A percentile compares a stretch with the other conserved stretches of the same genome.
Evolutionary conservation across 1,284 basidiomycete genomes (phyloP).

Genomic region (Ceratobasidium sp.): DNA sequence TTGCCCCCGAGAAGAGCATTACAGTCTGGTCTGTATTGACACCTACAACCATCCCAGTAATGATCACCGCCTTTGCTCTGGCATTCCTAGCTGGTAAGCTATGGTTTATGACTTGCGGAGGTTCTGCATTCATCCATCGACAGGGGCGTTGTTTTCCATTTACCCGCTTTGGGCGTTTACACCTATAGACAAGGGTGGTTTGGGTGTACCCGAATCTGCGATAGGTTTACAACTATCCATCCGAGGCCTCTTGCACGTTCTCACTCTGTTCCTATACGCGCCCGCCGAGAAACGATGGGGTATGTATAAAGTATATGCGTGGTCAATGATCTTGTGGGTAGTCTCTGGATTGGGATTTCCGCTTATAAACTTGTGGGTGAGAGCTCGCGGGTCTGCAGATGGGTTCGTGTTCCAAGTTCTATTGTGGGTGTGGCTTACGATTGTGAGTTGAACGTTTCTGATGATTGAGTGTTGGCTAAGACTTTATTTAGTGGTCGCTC

Average conservation of each 20-base stretch:
- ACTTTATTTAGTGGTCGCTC: conserved; percentile 37
- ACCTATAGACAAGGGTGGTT: conserved; percentile 24
- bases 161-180: conserved; percentile 27
- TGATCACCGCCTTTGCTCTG: conserved; percentile 18
- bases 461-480: no score
- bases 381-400: conserved; percentile 13
- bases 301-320: conserved; percentile 31
- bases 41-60: conserved; percentile 13
- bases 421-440: conserved; percentile 21
- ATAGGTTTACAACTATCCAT: conserved; percentile 21
- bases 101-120: not conserved
- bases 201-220: conserved; percentile 18
- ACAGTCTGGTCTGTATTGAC: conserved; percentile 26
- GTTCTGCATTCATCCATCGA: not conserved
- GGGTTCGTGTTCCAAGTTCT: conserved; percentile 18
- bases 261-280: conserved; percentile 20
- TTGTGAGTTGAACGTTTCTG: conserved; percentile 6
- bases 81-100: conserved; percentile 19
- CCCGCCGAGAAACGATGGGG: conserved; percentile 19
- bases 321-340: conserved; percentile 29
- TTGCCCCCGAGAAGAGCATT: not conserved
- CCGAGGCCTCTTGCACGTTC: conserved; percentile 29
- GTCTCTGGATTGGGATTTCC: conserved; percentile 9
- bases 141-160: conserved; percentile 21
- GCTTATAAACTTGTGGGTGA: conserved; percentile 12